phyloP scores from a whole-genome alignment of 345 rosid genomes.

The Psidium friedrichsthalianum region DNA sequence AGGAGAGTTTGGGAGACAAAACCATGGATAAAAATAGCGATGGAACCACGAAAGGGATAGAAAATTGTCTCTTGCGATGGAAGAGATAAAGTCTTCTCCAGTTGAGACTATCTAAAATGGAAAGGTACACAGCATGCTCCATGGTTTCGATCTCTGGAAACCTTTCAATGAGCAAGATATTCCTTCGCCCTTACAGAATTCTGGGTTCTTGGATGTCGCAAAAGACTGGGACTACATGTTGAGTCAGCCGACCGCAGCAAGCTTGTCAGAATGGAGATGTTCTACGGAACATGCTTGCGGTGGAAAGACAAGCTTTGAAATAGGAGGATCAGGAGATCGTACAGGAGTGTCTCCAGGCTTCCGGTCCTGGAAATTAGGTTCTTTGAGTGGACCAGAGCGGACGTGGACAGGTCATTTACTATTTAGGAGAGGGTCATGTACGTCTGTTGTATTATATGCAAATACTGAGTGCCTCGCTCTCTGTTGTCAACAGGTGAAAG shows the following conservation, averaged over 20 bases:
- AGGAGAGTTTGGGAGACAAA: slow-evolving; percentile 15
- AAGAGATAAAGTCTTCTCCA: slow-evolving; percentile 58
- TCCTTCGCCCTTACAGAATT: slow-evolving; percentile 35
- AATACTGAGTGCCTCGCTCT: not conserved
- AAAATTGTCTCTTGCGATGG: slow-evolving; percentile 40
- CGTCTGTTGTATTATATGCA: not conserved
- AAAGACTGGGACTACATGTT: slow-evolving; percentile 77
- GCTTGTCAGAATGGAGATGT: slow-evolving; percentile 66
- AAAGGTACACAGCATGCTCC: slow-evolving; percentile 75
- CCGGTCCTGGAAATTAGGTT: slow-evolving; percentile 8
- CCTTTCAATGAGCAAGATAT: slow-evolving; percentile 66
- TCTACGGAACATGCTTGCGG: slow-evolving; percentile 69
- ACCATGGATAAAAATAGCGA: slow-evolving; percentile 9
- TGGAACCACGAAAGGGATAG: slow-evolving; percentile 20
- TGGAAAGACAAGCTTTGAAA: slow-evolving; percentile 78
- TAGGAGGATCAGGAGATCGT: slow-evolving; percentile 70
- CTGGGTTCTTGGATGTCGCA: slow-evolving; percentile 47
- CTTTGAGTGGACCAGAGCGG: not conserved
- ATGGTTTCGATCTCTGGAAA: slow-evolving; percentile 62
- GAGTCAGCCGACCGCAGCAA: slow-evolving; percentile 56
- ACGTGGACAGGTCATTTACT: not conserved
- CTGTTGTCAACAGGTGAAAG: not conserved
- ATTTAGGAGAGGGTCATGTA: not conserved
- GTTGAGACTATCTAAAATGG: slow-evolving; percentile 52
- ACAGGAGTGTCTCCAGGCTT: slow-evolving; percentile 47